Evolutionary conservation across 345 rosid species (phyloP), one percentile per base, ranked within the genome.

Genomic region (Pugionium dolabratum): DNA sequence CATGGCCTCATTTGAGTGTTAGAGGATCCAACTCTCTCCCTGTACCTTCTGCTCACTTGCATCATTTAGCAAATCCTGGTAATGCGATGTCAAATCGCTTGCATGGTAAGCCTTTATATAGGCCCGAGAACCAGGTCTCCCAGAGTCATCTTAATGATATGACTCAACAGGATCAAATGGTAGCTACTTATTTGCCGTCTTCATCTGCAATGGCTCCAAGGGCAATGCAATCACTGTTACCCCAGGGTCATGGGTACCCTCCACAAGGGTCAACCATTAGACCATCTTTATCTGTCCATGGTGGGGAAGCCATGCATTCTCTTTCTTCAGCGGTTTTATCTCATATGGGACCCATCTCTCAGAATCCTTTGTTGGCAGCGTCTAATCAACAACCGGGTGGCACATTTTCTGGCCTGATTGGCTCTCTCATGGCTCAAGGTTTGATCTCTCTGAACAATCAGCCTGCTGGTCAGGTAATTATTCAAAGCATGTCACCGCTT

Each of bases 361-460:
- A 75, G 48, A 79, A 68, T 84, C 74, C 76, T 30, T 79, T 78
- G 43, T 32, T 80, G 55, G 70, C 62, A 71, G 66, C 53, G 54
- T 69, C 89, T 37, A 83, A 53, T 66, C 93, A 82, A 74, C 74
- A 78, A 50, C 74, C 83, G 30, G 82, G 88, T 3, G 77, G 74
- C 47, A 82, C 85, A 57, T 84, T 82, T 75, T 83, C 98, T 76
- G 96, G 96, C 64, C 79, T 95, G 79, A 79, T 95, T 70, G 80
- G 68, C 71, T 80, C 95, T 58, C 96, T 95, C 36, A 72, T 95
- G 96, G 83, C 94, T 49, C 91, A 87, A 83, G 99, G 99, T 72
- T 72, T 95, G 75, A 89, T 91, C 72, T 84, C 97, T 29, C 61
- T 87, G 68, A 74, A 84, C 68, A 83, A 82, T 32, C 85, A 85